Evolutionary conservation across 1,139 yeast genomes (phyloP), one percentile per base, ranked within the genome.

Genomic region (Yamadazyma sp.): DNA sequence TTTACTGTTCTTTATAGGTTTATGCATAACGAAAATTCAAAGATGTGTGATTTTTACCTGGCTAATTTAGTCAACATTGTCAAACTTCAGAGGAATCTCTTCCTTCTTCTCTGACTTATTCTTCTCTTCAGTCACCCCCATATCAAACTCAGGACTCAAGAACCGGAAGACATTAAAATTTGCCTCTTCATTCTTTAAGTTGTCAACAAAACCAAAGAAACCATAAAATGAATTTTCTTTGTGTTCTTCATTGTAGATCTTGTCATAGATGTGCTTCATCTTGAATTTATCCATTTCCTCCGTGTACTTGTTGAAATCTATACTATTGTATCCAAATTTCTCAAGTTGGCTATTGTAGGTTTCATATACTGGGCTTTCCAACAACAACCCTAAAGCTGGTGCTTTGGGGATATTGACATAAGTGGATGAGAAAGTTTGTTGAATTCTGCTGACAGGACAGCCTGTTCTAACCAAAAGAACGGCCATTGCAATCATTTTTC

Each of bases 401-500:
- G 98, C 98, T 64, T 92, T 94, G 39, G 99, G 99, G 48, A 92
- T 87, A 57, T 89, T 89, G 45, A 92, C 77, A 54, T 83, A 86
- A 33, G 76, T 75, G 2, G 80, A 73, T 2, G 81, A 81, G 57
- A 88, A 92, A 4, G 95, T 87, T 54, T 87, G 86, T n/a, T 69
- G 59, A 48, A 92, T 87, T 50, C 95, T 77, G 16, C 75, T 73
- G 23, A 78, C 59, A 3, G 98, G 96, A 55, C 92, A 79, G 14
- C 96, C 92, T 16, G 94, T 83, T 55, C 98, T 78, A 23, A 91
- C 81, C 14, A 87, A 80, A 40, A 92, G 71, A 0, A 91, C 79
- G 1, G 95, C 96, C 95, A 92, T 85, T 20, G 97, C 94, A 44
- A 94, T 88, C 99, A 92, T 92, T 61, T 92, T 92, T 60, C 99